Evolutionary conservation across 495 filamentous ascomycete genomes (phyloP).

Genomic region (Penicillium coffeae): DNA sequence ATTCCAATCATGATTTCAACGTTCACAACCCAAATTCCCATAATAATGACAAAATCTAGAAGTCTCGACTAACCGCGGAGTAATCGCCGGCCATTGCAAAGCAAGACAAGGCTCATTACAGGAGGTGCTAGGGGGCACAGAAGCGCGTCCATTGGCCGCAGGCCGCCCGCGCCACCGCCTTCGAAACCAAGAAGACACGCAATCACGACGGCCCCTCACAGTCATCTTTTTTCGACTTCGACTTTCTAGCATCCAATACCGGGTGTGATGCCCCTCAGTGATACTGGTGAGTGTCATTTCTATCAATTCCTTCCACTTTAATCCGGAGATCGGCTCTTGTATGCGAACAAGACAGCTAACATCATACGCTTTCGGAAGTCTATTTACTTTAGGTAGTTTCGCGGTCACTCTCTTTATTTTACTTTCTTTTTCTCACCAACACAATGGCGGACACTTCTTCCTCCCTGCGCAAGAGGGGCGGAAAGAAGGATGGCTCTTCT

Average conservation of each 20-base stretch:
- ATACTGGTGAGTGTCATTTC: slow-evolving; percentile 18
- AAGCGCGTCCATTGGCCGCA: too few species aligned
- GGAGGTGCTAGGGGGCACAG: too few species aligned
- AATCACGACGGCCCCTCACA: slow-evolving; percentile 7
- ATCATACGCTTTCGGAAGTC: slow-evolving; percentile 16
- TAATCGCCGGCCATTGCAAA: too few species aligned
- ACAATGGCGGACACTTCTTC: slow-evolving; percentile 41
- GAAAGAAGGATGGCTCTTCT: slow-evolving; percentile 39
- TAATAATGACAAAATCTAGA: too few species aligned
- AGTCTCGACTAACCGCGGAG: too few species aligned
- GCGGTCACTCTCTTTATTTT: slow-evolving; percentile 30
- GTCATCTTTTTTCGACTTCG: slow-evolving; percentile 11
- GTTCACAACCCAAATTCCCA: too few species aligned
- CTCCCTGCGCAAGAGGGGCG: slow-evolving; percentile 50
- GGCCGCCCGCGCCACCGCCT: slow-evolving; percentile 11
- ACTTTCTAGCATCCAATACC: slow-evolving; percentile 12
- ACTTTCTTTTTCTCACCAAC: slow-evolving; percentile 13
- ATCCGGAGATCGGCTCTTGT: neutral
- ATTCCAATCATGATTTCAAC: too few species aligned
- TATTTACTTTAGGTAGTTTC: slow-evolving; percentile 36
- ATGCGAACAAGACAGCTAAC: slow-evolving; percentile 9
- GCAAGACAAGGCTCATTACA: too few species aligned
- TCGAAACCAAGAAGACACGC: slow-evolving; percentile 15
- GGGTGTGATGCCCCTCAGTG: slow-evolving; percentile 30
- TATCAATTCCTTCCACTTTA: neutral